Base-by-base conservation (phyloP, 1,139 yeast genomes). In the Blastobotrys malaysiensis region DNA sequence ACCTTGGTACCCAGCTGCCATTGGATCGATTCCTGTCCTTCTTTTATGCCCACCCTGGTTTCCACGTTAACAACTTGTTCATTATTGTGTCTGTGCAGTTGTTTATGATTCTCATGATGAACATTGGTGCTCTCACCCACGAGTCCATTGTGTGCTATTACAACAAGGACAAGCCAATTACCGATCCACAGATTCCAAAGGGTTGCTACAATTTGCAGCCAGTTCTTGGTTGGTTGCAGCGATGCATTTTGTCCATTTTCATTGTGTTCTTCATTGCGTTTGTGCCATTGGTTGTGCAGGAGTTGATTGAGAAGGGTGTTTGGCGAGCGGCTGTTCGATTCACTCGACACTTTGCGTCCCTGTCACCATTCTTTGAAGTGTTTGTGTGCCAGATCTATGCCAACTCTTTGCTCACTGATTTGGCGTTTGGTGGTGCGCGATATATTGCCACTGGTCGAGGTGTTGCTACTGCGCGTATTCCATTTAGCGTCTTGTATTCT, bases 401-500 rank as follows among this genome's bases (percentile, higher is more conserved):
- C 55, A 83, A 95, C 61, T 88, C 99, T 26, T 77, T 93, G 69
- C 77, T 86, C 67, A 88, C 91, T 66, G 98, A 93, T 78, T 79
- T 93, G 77, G 82, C 97, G 58, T 93, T 91, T 70, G 99, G 99
- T 77, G 99, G 99, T 79, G 99, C 99, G 62, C 88, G 98, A 75
- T 93, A 93, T 78, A 93, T 93, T 71, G 90, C 98, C 56, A 93
- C 99, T 55, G 99, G 99, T 75, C 89, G 99, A 84, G 98, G 98
- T 74, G 90, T 93, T 70, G 99, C 99, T 46, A 93, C 98, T 61
- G 93, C 98, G 16, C 89, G 99, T 79, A 91, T 91, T 69, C 98
- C 98, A 62, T 93, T 95, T 77, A 86, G 96, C 48, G 95, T 93
- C 55, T 77, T 93, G 72, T 93, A 89, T 73, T 88, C 98, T 48